phyloP scores from a whole-genome alignment of 1,284 basidiomycete genomes.

The Grifola frondosa region DNA sequence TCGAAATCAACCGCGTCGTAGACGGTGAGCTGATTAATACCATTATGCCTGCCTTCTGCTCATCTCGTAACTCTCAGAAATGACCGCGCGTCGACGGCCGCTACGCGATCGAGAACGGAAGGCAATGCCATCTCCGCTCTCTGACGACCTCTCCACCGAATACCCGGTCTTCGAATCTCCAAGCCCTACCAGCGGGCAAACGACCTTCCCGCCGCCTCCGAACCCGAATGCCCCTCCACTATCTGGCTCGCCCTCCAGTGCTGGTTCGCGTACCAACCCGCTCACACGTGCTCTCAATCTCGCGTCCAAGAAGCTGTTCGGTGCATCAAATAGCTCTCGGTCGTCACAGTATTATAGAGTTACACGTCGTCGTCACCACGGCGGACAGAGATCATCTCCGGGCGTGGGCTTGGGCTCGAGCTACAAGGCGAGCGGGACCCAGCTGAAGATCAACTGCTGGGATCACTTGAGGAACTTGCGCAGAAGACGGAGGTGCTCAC shows the following conservation, averaged over 20 bases:
- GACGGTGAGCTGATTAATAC: constrained; percentile 53
- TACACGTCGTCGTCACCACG: constrained; percentile 46
- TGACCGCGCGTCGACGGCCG: constrained; percentile 59
- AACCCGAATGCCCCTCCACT: constrained; percentile 41
- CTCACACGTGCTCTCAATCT: constrained; percentile 85
- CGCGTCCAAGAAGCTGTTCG: constrained; percentile 90
- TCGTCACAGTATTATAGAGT: constrained; percentile 29
- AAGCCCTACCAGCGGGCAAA: constrained; percentile 32
- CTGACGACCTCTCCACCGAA: constrained; percentile 39
- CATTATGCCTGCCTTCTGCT: neutral
- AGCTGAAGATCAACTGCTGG: constrained; percentile 78
- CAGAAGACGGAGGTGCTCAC: constrained; percentile 95
- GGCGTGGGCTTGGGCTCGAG: constrained; percentile 27
- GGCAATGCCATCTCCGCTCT: constrained; percentile 42
- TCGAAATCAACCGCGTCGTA: constrained; percentile 76
- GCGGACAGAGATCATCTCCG: constrained; percentile 40
- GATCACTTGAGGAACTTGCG: constrained; percentile 80
- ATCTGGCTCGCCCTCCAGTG: constrained; percentile 64
- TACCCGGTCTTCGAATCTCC: constrained; percentile 31
- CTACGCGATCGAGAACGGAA: constrained; percentile 49
- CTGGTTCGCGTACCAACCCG: constrained; percentile 64
- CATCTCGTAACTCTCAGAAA: constrained; percentile 46
- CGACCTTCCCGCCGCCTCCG: constrained; percentile 69
- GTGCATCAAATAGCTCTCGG: constrained; percentile 41
- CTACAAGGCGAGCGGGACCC: constrained; percentile 56